Conservation (phyloP, 2,329 filamentous ascomycete genomes). For the Hymenotorrendiella dingleyae region DNA sequence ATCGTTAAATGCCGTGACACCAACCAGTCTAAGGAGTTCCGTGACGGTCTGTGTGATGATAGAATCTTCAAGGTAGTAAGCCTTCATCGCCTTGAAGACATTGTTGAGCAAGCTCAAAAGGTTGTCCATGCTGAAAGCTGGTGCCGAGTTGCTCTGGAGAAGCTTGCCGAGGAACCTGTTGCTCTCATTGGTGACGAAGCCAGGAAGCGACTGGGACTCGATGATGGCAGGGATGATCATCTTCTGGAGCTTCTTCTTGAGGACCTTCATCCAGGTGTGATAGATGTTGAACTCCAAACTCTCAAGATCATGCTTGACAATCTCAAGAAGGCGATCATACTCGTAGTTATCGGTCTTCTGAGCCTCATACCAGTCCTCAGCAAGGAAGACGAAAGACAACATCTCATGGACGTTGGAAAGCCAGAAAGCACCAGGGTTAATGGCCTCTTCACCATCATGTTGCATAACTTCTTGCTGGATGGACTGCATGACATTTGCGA, state of each 20-base stretch:
- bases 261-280: conserved; percentile 99
- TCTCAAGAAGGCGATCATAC: conserved; percentile 94
- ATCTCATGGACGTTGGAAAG: conserved; percentile 99
- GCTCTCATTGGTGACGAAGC: conserved; percentile 97
- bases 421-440: conserved; percentile 98
- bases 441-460: conserved; percentile 92
- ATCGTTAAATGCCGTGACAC: conserved; percentile 97
- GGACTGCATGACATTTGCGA: conserved; percentile 99
- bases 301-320: conserved; percentile 98
- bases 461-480: conserved; percentile 99
- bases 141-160: conserved; percentile 79
- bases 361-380: conserved; percentile 98
- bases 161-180: conserved; percentile 98
- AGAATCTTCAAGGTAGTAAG: conserved; percentile 91
- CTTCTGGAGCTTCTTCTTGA: conserved; percentile 99
- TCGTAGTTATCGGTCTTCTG: conserved; percentile 99
- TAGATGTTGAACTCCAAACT: conserved; percentile 99
- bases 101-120: conserved; percentile 91
- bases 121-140: conserved; percentile 99
- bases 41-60: conserved; percentile 96
- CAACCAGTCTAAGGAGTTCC: conserved; percentile 85
- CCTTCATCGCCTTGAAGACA: conserved; percentile 98
- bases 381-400: conserved; percentile 98
- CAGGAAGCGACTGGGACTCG: conserved; percentile 94
- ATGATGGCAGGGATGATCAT: conserved; percentile 99